Evolutionary conservation across 257 asterid species (phyloP).

Genomic region (Salvia hispanica): DNA sequence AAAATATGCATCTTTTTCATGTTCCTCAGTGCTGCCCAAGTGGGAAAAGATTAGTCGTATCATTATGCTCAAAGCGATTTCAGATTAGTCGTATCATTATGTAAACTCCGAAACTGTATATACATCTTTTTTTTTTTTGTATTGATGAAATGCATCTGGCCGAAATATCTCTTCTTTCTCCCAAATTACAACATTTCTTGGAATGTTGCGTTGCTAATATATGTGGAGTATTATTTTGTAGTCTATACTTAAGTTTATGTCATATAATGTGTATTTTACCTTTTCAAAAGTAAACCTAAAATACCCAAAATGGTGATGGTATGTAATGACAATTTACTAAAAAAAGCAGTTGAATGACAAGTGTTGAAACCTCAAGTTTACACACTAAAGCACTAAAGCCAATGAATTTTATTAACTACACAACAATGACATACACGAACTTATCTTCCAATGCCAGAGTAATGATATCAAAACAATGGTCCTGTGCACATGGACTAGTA

Average conservation of each 20-base stretch:
- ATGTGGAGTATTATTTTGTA: no score
- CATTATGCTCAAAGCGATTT: neutral
- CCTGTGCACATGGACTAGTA: conserved; percentile 20
- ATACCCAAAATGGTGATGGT: no score
- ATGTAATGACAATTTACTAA: neutral
- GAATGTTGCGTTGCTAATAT: neutral
- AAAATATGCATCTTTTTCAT: neutral
- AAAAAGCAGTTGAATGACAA: no score
- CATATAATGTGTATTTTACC: neutral
- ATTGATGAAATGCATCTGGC: neutral
- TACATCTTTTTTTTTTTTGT: neutral
- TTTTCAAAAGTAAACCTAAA: no score
- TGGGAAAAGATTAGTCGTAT: neutral
- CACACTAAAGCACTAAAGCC: neutral
- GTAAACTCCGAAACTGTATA: neutral
- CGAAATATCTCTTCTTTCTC: neutral
- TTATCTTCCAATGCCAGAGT: conserved; percentile 17
- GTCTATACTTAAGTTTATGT: neutral
- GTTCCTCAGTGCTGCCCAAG: neutral
- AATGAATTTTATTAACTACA: conserved; percentile 25
- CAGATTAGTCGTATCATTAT: neutral
- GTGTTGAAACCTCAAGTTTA: neutral
- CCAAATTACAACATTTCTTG: neutral
- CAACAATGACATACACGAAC: conserved; percentile 20
- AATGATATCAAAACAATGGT: conserved; percentile 29